Evolutionary conservation across 2,329 filamentous ascomycete species (phyloP).

Genomic region (Aspergillus tubingensis): DNA sequence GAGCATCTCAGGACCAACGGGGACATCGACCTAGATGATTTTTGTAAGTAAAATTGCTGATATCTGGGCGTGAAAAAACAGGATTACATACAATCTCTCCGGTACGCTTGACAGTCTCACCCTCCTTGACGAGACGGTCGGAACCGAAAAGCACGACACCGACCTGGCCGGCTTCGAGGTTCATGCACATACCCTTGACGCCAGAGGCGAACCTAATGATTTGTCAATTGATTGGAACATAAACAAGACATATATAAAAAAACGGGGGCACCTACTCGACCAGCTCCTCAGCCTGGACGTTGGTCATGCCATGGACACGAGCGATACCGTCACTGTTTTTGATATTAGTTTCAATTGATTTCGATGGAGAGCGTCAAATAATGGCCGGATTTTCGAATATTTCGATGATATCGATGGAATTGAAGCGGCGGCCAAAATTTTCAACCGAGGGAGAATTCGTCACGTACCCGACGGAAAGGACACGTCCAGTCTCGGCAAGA

Average conservation of each 20-base stretch:
- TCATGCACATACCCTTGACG: conserved; percentile 99
- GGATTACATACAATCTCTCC: conserved; percentile 84
- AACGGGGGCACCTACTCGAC: conserved; percentile 77
- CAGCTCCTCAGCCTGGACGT: conserved; percentile 99
- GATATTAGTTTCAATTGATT: conserved; percentile 22
- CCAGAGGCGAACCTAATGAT: conserved; percentile 86
- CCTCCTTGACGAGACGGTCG: conserved; percentile 99
- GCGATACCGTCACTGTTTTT: conserved; percentile 94
- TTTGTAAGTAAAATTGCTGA: conserved; percentile 16
- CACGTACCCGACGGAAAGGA: conserved; percentile 97
- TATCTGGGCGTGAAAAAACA: not conserved
- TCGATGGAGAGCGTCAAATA: not conserved
- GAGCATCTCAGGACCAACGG: conserved; percentile 88
- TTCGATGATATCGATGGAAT: conserved; percentile 34
- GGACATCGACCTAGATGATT: conserved; percentile 78
- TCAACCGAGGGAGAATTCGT: conserved; percentile 25
- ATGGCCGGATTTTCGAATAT: conserved; percentile 21
- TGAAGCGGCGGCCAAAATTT: conserved; percentile 33
- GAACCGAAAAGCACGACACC: conserved; percentile 99
- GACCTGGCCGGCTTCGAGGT: conserved; percentile 99
- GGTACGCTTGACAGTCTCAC: conserved; percentile 99
- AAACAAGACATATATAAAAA: conserved; percentile 13
- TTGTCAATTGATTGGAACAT: conserved; percentile 27
- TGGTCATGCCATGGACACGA: conserved; percentile 99
- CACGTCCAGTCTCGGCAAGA: conserved; percentile 97